These are phyloP conservation scores for Pichia rugopelliculosa DNA, from an alignment of 805 yeast genomes.

Conservation along the genomic window DNA sequence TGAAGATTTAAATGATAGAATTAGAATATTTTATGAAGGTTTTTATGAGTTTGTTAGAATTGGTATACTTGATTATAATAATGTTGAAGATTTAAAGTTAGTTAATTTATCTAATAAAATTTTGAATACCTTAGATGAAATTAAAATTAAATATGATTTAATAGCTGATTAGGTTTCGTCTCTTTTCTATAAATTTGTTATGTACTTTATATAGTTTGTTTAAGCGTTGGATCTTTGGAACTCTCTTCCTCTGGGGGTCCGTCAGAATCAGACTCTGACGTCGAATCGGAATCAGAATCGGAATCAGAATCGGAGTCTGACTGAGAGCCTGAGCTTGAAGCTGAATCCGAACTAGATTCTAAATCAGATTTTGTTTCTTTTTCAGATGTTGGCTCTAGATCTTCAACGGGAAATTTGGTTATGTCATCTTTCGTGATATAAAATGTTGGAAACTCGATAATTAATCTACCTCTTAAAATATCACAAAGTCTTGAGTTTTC, in stretches of 20 bases:
- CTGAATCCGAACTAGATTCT: background rate
- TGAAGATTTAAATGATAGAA: constrained; percentile 55
- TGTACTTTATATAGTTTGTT: background rate
- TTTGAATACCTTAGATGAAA: constrained; percentile 12
- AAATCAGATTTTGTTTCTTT: background rate
- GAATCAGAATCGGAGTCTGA: constrained; percentile 10
- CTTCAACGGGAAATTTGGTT: background rate
- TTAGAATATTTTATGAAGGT: constrained; percentile 44
- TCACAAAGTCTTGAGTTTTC: constrained; percentile 19
- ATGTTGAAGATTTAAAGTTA: constrained; percentile 40
- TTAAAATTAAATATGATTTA: constrained; percentile 16
- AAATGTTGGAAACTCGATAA: constrained; percentile 75
- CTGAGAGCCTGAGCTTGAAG: constrained; percentile 5
- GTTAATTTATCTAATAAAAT: constrained; percentile 13
- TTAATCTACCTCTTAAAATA: constrained; percentile 46
- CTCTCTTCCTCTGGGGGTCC: constrained; percentile 24
- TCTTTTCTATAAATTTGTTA: background rate
- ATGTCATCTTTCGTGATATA: constrained; percentile 26
- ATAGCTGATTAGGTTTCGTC: constrained; percentile 6
- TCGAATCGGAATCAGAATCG: constrained; percentile 7
- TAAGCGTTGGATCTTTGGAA: background rate
- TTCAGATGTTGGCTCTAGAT: background rate
- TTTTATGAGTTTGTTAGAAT: constrained; percentile 41
- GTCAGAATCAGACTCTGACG: constrained; percentile 9
- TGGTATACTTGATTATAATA: constrained; percentile 44